These are phyloP conservation scores for Hortaea werneckii DNA, from an alignment of 2,329 filamentous ascomycete species.

Conservation along the genomic window DNA sequence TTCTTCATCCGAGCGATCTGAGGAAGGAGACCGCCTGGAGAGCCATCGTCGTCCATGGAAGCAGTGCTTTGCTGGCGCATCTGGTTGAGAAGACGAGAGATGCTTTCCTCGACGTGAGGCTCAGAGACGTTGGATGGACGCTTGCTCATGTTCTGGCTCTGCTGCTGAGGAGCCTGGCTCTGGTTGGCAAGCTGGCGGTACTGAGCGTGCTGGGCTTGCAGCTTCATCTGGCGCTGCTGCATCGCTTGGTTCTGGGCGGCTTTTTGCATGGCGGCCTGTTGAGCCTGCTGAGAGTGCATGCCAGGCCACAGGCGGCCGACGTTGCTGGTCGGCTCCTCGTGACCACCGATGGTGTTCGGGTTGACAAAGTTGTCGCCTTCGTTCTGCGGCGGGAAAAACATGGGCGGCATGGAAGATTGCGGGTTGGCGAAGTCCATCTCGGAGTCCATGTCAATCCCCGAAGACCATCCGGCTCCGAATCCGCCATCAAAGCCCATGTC, in stretches of 20 bases:
- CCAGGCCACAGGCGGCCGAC: conserved; percentile 75
- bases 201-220: conserved; percentile 29
- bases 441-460: conserved; percentile 38
- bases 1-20: conserved; percentile 71
- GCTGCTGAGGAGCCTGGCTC: conserved; percentile 7
- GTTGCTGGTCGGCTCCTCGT: conserved; percentile 48
- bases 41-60: conserved; percentile 36
- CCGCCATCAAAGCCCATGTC: conserved; percentile 53
- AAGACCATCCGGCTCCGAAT: conserved; percentile 44
- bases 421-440: conserved; percentile 54
- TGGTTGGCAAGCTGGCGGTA: conserved; percentile 22
- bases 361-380: conserved; percentile 52
- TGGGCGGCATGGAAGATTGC: conserved; percentile 41
- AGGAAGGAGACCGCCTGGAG: conserved; percentile 39
- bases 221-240: conserved; percentile 43
- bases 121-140: conserved; percentile 34
- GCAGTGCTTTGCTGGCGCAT: conserved; percentile 68
- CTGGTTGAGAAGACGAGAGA: conserved; percentile 81
- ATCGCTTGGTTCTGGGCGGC: conserved; percentile 22
- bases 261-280: conserved; percentile 49
- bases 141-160: conserved; percentile 32
- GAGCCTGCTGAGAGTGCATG: conserved; percentile 83
- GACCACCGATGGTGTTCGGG: conserved; percentile 58
- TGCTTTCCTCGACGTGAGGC: conserved; percentile 66
- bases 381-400: conserved; percentile 49